phyloP scores from a whole-genome alignment of 371 early-diverging fungal species.

The Blastocladiella emersonii region DNA sequence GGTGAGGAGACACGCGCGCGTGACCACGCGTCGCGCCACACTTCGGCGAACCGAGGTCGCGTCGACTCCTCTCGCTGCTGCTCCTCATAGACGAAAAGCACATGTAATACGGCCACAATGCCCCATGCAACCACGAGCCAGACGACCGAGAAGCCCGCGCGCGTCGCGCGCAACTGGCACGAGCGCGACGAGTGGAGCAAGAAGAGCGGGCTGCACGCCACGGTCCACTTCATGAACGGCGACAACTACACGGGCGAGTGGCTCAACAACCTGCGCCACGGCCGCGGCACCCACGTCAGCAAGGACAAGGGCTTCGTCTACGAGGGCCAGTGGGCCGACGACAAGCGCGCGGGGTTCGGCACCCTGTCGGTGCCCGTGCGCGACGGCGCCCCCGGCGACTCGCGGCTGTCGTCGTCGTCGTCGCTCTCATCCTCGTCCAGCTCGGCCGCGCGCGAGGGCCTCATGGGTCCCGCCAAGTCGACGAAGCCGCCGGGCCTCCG shows the following conservation, averaged over 20 bases:
- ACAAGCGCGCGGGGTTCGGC: constrained; percentile 29
- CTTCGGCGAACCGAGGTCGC: too few relatives aligned
- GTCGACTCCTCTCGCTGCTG: too few relatives aligned
- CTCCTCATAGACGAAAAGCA: too few relatives aligned
- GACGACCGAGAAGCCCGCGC: not conserved
- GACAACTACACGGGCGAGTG: constrained; percentile 38
- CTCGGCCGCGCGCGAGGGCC: too few relatives aligned
- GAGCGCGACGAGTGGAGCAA: constrained; percentile 12
- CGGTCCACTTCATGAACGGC: constrained; percentile 33
- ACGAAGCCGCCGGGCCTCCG: constrained; percentile 1
- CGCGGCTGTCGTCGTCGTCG: too few relatives aligned
- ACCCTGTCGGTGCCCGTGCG: constrained; percentile 26
- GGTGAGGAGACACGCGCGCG: too few relatives aligned
- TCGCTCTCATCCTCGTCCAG: too few relatives aligned
- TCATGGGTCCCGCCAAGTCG: too few relatives aligned
- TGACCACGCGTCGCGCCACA: too few relatives aligned
- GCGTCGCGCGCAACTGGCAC: constrained; percentile 5
- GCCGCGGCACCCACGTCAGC: constrained; percentile 31
- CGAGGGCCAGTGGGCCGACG: constrained; percentile 31
- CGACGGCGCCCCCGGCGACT: too few relatives aligned
- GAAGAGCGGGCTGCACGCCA: constrained; percentile 29
- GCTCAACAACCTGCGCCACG: constrained; percentile 28
- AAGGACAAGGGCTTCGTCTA: constrained; percentile 21
- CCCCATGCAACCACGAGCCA: too few relatives aligned
- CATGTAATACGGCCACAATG: too few relatives aligned